Base-by-base conservation (phyloP, 139 green algal species). In the Pleodorina starrii region DNA sequence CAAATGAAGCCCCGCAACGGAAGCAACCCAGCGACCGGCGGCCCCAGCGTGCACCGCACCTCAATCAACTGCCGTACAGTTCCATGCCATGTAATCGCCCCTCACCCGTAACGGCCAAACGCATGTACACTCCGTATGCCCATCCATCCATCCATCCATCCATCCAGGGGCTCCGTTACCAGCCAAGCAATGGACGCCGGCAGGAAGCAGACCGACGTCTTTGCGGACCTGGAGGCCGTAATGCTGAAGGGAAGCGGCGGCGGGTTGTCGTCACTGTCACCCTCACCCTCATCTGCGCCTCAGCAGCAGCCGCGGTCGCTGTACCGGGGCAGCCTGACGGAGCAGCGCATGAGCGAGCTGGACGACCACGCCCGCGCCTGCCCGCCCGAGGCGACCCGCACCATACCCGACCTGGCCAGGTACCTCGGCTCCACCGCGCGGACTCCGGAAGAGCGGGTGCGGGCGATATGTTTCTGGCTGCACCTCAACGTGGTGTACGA, bases 401-500 rank as follows among this genome's bases (percentile, higher is more conserved):
- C 29, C 63, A 73, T 73, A 40, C 6, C 63, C 6, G n/a, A 10
- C 29, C 63, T 73, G 29, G 63, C 63, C 5, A 17, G 4, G n/a
- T 73, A 73, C 63, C n/a, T 73, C 29, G 6, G 29, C 29, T 42
- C n/a, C 5, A 29, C 63, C 63, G 63, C 63, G 9, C 9, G 63
- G n/a, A 42, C 7, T 5, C n/a, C 29, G n/a, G 63, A 73, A 29
- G 63, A 73, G 63, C 9, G 7, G n/a, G 63, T 73, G 29, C 63
- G 63, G 7, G 63, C 63, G 16, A 42, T 73, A 5, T 73, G 63
- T 16, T 73, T 73, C 63, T 73, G 63, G 63, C 63, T 73, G 63
- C 63, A 73, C 63, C 63, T 73, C 29, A 73, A 73, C 63, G 63
- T 73, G 29, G 12, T 7, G n/a, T 73, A 73, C 63, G 63, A 73